These are phyloP conservation scores for Claviceps monticola DNA, from an alignment of 2,329 filamentous ascomycete genomes.

Conservation along the genomic window DNA sequence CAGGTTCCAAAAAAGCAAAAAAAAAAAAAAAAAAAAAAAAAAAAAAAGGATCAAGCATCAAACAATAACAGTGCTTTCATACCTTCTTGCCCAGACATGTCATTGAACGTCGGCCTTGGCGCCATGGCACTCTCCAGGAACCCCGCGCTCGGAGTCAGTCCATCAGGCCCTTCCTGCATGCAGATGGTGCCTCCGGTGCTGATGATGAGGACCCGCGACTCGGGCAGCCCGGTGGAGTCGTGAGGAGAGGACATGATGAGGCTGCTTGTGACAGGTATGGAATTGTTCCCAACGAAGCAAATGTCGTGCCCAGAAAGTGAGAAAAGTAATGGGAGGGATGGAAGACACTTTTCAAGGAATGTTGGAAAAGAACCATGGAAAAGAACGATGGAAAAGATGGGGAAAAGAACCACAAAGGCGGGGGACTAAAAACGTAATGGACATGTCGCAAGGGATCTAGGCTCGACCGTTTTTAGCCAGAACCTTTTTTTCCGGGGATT, in stretches of 20 bases:
- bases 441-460: too few relatives aligned
- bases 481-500: not conserved
- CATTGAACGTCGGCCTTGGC: conserved; percentile 74
- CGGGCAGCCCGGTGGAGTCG: conserved; percentile 33
- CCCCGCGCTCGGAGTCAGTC: conserved; percentile 64
- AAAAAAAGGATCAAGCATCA: not conserved
- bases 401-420: too few relatives aligned
- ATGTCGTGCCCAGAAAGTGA: too few relatives aligned
- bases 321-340: too few relatives aligned
- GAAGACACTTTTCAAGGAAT: too few relatives aligned
- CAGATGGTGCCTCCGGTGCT: conserved; percentile 87
- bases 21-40: not conserved
- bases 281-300: too few relatives aligned
- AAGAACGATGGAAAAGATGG: too few relatives aligned
- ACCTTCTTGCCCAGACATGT: conserved; percentile 25
- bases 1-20: not conserved
- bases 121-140: conserved; percentile 76
- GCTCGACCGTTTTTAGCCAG: not conserved
- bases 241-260: not conserved
- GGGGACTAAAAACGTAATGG: too few relatives aligned
- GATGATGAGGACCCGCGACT: conserved; percentile 75
- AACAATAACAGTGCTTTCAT: not conserved
- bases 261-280: too few relatives aligned
- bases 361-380: too few relatives aligned
- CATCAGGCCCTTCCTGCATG: conserved; percentile 71